Conservation (phyloP, 2,329 filamentous ascomycete genomes). For the Diaporthe longicolla region DNA sequence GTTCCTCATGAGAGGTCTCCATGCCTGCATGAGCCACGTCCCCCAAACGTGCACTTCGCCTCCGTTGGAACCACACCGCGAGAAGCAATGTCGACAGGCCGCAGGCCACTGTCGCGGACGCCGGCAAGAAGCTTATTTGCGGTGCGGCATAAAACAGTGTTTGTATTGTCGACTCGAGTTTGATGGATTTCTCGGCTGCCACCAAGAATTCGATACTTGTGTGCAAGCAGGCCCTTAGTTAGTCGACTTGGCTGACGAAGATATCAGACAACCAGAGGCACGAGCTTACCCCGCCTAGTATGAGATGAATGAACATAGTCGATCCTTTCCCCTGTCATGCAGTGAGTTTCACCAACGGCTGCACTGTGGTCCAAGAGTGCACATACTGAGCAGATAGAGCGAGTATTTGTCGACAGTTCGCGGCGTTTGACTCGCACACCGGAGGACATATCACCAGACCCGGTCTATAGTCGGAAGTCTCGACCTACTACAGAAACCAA, state of each 20-base stretch:
- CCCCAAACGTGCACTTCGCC: constrained; percentile 7
- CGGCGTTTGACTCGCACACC: constrained; percentile 25
- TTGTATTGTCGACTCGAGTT: not conserved
- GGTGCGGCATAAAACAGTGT: not conserved
- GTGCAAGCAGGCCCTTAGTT: not conserved
- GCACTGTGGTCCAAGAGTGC: constrained; percentile 2
- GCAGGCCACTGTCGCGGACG: constrained; percentile 6
- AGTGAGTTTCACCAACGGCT: constrained; percentile 10
- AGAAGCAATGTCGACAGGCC: not conserved
- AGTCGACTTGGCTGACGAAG: constrained; percentile 26
- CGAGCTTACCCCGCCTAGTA: constrained; percentile 24
- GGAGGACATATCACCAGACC: constrained; percentile 18
- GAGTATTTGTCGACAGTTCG: constrained; percentile 19
- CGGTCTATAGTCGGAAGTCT: constrained; percentile 27
- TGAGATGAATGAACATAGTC: constrained; percentile 24
- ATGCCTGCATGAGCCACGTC: constrained; percentile 13
- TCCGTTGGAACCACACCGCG: not conserved
- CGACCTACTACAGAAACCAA: constrained; percentile 11
- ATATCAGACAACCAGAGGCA: constrained; percentile 25
- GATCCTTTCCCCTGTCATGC: constrained; percentile 16
- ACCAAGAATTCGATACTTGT: not conserved
- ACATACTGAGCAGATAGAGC: constrained; percentile 11
- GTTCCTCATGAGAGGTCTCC: not conserved
- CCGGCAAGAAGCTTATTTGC: constrained; percentile 9
- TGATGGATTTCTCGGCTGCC: not conserved